phyloP scores from a whole-genome alignment of 225 moss, liverwort and hornwort species.

The Neckera pumila region DNA sequence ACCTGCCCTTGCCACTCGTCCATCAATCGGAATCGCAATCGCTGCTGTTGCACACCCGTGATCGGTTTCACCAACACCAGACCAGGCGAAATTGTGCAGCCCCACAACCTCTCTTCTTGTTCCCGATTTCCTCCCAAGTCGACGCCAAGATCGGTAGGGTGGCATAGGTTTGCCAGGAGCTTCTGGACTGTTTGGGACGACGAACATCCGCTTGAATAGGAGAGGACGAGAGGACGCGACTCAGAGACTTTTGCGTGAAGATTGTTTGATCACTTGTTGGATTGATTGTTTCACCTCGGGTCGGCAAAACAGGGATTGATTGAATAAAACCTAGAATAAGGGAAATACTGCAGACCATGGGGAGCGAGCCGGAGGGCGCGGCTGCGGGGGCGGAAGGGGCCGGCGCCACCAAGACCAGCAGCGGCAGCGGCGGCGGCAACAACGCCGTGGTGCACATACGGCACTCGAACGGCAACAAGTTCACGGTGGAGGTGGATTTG shows the following conservation, averaged over 20 bases:
- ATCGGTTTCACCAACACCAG: not conserved
- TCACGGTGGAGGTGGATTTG: slow-evolving; percentile 82
- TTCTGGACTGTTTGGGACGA: not conserved
- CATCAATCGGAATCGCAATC: not conserved
- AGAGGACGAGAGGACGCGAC: too few relatives aligned
- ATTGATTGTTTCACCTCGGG: not conserved
- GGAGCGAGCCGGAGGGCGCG: slow-evolving; percentile 50
- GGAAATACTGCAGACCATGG: slow-evolving; percentile 18
- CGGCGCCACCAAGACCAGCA: not conserved
- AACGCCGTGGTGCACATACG: slow-evolving; percentile 65
- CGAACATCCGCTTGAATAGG: not conserved
- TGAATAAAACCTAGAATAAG: not conserved
- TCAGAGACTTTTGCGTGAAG: not conserved
- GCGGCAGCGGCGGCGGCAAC: not conserved
- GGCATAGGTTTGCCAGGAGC: not conserved
- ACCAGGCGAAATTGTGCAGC: not conserved
- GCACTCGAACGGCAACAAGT: slow-evolving; percentile 89
- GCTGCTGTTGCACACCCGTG: not conserved
- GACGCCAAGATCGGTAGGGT: not conserved
- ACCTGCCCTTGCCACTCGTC: not conserved
- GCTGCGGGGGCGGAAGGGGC: slow-evolving; percentile 9
- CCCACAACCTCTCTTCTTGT: not conserved
- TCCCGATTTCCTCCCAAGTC: not conserved
- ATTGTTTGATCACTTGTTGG: not conserved
- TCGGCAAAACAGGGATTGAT: not conserved